Conservation (phyloP, 148 eudicot species). For the Rhododendron ovatum region DNA sequence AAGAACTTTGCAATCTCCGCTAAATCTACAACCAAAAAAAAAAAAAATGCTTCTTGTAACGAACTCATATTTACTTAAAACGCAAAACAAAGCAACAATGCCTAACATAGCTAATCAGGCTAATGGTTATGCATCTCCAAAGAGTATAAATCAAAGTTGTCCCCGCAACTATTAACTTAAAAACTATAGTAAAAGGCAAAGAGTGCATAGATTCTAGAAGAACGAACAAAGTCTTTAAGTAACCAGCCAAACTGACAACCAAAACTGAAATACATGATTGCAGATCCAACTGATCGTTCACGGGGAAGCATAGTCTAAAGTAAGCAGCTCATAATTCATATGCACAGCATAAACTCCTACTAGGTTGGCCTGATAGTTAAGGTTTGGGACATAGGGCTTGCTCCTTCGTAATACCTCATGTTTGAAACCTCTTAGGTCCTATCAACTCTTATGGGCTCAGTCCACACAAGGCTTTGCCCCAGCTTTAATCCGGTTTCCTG, state of each 20-base stretch:
- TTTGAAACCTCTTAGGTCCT: not conserved
- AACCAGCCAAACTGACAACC: not conserved
- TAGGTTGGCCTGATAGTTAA: not conserved
- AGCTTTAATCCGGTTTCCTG: not conserved
- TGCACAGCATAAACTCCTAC: not conserved
- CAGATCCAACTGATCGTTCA: not conserved
- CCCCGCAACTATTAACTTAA: not conserved
- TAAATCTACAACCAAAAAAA: constrained; percentile 50
- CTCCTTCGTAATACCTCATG: not conserved
- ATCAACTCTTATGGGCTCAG: not conserved
- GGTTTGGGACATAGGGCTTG: not conserved
- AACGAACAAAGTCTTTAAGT: not conserved
- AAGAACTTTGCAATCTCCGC: constrained; percentile 97
- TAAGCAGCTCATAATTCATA: not conserved
- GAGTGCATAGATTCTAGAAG: not conserved
- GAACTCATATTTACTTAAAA: not conserved
- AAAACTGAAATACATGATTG: not conserved
- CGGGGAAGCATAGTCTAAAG: not conserved
- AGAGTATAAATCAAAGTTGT: not conserved
- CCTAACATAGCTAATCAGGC: not conserved
- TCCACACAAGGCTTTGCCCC: not conserved
- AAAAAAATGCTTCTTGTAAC: not conserved
- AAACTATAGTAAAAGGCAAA: not conserved
- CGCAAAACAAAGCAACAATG: not conserved
- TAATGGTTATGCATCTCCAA: not conserved